phyloP scores from a whole-genome alignment of 2,329 filamentous ascomycete species.

The Elsinoe batatas region DNA sequence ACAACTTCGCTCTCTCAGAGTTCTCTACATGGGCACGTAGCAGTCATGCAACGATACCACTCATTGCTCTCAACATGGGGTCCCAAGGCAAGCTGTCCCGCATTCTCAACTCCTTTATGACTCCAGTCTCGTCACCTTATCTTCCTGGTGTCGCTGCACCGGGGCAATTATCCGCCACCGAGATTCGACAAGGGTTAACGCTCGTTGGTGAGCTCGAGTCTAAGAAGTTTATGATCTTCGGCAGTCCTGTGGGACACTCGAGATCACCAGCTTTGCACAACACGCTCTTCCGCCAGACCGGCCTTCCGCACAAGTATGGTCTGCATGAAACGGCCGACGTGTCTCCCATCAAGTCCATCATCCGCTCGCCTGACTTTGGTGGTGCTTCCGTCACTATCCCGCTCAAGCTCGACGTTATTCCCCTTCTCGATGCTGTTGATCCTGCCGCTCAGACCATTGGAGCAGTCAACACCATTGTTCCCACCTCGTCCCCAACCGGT shows the following conservation, averaged over 20 bases:
- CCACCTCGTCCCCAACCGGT: slow-evolving; percentile 33
- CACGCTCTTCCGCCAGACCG: slow-evolving; percentile 62
- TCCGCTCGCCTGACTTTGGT: slow-evolving; percentile 67
- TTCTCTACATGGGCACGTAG: slow-evolving; percentile 70
- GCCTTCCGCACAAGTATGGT: slow-evolving; percentile 76
- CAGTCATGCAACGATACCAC: slow-evolving; percentile 60
- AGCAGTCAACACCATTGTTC: slow-evolving; percentile 88
- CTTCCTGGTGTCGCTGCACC: slow-evolving; percentile 91
- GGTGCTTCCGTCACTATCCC: slow-evolving; percentile 95
- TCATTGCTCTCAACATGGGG: slow-evolving; percentile 97
- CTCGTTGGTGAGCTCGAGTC: slow-evolving; percentile 68
- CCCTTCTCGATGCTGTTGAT: slow-evolving; percentile 68
- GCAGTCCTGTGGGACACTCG: slow-evolving; percentile 71
- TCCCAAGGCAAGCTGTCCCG: slow-evolving; percentile 76
- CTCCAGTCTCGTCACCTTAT: slow-evolving; percentile 79
- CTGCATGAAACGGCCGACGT: slow-evolving; percentile 62
- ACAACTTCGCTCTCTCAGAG: slow-evolving; percentile 74
- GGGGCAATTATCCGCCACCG: slow-evolving; percentile 79
- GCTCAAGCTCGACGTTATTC: slow-evolving; percentile 80
- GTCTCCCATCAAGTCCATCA: slow-evolving; percentile 51
- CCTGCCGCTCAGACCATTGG: slow-evolving; percentile 74
- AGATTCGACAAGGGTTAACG: slow-evolving; percentile 71
- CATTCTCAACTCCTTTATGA: slow-evolving; percentile 85
- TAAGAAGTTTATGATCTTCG: slow-evolving; percentile 78
- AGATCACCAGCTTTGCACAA: slow-evolving; percentile 88